A percentile compares a stretch with the other conserved stretches of the same genome.
phyloP scores from a whole-genome alignment of 768 basidiomycete species.

The Phlebiopsis gigantea region DNA sequence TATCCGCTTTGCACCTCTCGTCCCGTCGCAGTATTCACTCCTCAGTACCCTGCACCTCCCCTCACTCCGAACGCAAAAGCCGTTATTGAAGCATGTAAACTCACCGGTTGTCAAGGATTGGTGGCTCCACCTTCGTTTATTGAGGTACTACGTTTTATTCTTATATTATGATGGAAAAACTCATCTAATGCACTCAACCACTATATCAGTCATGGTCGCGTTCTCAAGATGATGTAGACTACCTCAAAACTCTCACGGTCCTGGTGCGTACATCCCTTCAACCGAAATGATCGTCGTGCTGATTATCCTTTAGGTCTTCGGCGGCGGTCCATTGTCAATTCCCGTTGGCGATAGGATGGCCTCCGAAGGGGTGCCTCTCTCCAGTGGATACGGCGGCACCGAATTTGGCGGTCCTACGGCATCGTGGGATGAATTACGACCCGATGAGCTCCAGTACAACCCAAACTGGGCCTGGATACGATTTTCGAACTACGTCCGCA shows the following conservation, averaged over 20 bases:
- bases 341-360: slow-evolving; percentile 10
- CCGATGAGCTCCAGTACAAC: neutral
- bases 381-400: slow-evolving; percentile 12
- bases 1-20: slow-evolving; percentile 8
- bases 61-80: slow-evolving; percentile 16
- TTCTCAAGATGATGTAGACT: slow-evolving; percentile 12
- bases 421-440: neutral
- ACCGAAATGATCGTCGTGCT: neutral
- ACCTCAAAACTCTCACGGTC: slow-evolving; percentile 8
- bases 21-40: slow-evolving; percentile 11
- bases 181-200: neutral
- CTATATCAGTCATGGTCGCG: slow-evolving; percentile 15
- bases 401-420: slow-evolving; percentile 13
- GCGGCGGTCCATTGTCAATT: slow-evolving; percentile 15
- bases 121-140: slow-evolving; percentile 13
- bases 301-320: slow-evolving; percentile 4
- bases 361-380: slow-evolving; percentile 10
- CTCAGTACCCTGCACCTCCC: slow-evolving; percentile 11
- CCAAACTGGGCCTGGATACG: slow-evolving; percentile 15
- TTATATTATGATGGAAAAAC: neutral
- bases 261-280: slow-evolving; percentile 4
- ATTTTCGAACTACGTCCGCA: slow-evolving; percentile 4
- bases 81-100: slow-evolving; percentile 6
- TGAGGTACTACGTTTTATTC: slow-evolving; percentile 9
- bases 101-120: slow-evolving; percentile 6